A percentile compares a stretch with the other conserved stretches of the same genome.
phyloP scores from a whole-genome alignment of 2,329 filamentous ascomycete genomes.

The Calonectria pseudoreteaudii region DNA sequence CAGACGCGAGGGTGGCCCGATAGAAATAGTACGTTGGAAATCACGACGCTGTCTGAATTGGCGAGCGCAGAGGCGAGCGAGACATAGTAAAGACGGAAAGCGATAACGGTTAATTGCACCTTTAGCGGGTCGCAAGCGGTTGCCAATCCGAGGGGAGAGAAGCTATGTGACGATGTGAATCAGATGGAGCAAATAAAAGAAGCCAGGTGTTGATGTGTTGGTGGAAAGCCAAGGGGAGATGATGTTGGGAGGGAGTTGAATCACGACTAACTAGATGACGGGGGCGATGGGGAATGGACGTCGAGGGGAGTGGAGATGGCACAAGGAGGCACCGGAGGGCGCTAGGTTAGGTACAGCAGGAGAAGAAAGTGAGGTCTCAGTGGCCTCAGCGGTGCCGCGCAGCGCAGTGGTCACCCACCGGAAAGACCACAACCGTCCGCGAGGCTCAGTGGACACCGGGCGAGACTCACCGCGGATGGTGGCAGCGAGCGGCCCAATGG shows the following conservation, averaged over 20 bases:
- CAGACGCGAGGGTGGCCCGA: conserved; percentile 35
- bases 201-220: conserved; percentile 13
- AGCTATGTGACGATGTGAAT: conserved; percentile 9
- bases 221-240: conserved; percentile 30
- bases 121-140: conserved; percentile 13
- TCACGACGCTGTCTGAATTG: conserved; percentile 34
- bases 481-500: conserved; percentile 6
- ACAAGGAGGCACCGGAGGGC: conserved; percentile 20
- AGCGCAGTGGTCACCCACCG: conserved; percentile 17
- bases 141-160: background rate
- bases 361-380: conserved; percentile 28
- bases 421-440: background rate
- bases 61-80: conserved; percentile 33
- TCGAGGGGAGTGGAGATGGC: conserved; percentile 32
- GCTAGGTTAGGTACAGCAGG: conserved; percentile 26
- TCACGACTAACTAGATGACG: conserved; percentile 32
- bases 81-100: conserved; percentile 35
- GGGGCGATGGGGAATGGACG: conserved; percentile 24
- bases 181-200: conserved; percentile 8
- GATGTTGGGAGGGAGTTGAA: conserved; percentile 32
- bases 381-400: conserved; percentile 33
- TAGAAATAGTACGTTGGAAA: conserved; percentile 33
- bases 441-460: conserved; percentile 19
- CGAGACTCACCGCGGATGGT: conserved; percentile 19
- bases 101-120: conserved; percentile 23